Evolutionary conservation across 169 alveolate genomes (phyloP).

Genomic region (Plasmodium gonderi): DNA sequence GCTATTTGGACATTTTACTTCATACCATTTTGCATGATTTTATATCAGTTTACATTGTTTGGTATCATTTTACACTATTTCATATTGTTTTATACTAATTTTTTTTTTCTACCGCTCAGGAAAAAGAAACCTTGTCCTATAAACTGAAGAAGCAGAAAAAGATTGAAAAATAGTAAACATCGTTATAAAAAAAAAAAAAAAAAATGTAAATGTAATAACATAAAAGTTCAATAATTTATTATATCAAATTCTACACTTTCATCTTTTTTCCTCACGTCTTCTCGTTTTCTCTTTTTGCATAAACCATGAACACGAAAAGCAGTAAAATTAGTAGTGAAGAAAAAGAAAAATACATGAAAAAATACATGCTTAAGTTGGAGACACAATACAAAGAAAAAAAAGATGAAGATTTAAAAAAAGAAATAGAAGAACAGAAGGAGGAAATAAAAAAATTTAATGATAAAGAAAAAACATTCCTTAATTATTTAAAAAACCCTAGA

Average conservation of each 20-base stretch:
- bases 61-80: not conserved
- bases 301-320: not conserved
- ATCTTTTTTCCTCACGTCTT: not conserved
- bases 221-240: not conserved
- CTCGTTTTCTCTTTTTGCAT: not conserved
- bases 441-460: slow-evolving; percentile 57
- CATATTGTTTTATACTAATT: not conserved
- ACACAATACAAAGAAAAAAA: slow-evolving; percentile 55
- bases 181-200: not conserved
- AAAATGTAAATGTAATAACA: not conserved
- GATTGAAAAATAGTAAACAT: slow-evolving; percentile 68
- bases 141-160: slow-evolving; percentile 57
- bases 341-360: slow-evolving; percentile 65
- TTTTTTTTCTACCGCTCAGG: not conserved
- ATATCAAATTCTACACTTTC: not conserved
- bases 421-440: slow-evolving; percentile 41
- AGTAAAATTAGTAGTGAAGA: slow-evolving; percentile 54
- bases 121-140: slow-evolving; percentile 58
- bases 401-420: slow-evolving; percentile 68
- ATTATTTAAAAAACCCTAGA: slow-evolving; percentile 71
- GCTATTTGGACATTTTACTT: no score
- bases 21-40: no score
- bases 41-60: no score
- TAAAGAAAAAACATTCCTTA: slow-evolving; percentile 35
- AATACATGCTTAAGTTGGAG: slow-evolving; percentile 59